Base-by-base conservation (phyloP, 2,329 filamentous ascomycete genomes). In the Aspergillus latus region DNA sequence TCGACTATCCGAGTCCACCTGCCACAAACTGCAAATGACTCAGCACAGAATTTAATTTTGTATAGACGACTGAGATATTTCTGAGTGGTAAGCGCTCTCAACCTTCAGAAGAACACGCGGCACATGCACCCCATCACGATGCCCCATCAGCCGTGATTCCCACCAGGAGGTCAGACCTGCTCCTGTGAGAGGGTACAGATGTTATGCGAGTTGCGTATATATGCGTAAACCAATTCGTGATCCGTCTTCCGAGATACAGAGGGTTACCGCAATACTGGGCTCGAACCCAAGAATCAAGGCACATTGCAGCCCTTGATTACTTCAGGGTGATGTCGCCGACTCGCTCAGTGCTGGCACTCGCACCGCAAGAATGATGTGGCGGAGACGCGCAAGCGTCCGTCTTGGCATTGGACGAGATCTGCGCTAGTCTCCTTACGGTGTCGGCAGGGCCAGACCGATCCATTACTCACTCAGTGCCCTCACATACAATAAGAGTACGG, bases 321-420 rank as follows among this genome's bases (percentile, higher is more conserved):
- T 29, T 52, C 39, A 44, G 6, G n/a, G 16, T 42, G 36, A 28
- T 37, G 28, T 52, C 15, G 15, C 8, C 15, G 21, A 21, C 21
- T 21, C 21, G 21, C 21, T 21, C 21, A 21, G 9, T 37, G 34
- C 34, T 37, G 9, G 11, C 37, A 44, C 8, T 44, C 52, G 56
- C 54, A 49, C 21, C 21, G 21, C 53, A 57, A 48, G 54, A 55
- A 57, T 52, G 49, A 45, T 56, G 59, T 64, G 66, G 63, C 66
- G 69, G 68, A 72, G 70, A 72, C 70, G 69, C 70, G 70, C 70
- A 73, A 73, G 69, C 70, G 64, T 68, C 66, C 68, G 66, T 69
- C 71, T 72, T 73, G 71, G 70, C 69, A 64, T 51, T 54, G 59
- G 36, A 57, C 60, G 59, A 61, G 67, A 70, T 70, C 64, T 64